Evolutionary conservation across 495 filamentous ascomycete species (phyloP), one percentile per base, ranked within the genome.

Genomic region (Penicillium psychrofluorescens): DNA sequence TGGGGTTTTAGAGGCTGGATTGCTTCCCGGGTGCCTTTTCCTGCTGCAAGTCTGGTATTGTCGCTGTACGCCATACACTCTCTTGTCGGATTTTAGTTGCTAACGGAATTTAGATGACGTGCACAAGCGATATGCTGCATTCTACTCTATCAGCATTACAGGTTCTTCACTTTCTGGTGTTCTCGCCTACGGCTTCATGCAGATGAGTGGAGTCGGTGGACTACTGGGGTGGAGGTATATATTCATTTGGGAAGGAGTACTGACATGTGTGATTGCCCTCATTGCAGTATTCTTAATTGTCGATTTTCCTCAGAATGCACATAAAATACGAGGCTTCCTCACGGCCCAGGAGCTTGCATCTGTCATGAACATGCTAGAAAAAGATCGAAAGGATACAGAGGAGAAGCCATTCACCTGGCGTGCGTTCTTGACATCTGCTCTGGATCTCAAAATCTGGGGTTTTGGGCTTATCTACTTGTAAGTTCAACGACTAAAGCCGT

Each of bases 151-250:
- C 15, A 74, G 76, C 14, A 71, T 60, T 35, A 51, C 77, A 6
- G 75, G 75, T 4, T 67, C 71, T 13, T 77, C 70, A 9, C 75
- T 78, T 54, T 59, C 65, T 0, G 76, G 77, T 47, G 75, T 56
- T 3, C 59, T 86, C 0, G 83, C 83, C 9, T 82, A 69, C 45
- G 78, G 74, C 1, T 55, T 79, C 34, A 72, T 71, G 62, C 64
- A 75, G 38, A 66, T 76, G 64, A 44, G 55, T 8, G 71, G 70
- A 2, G 40, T 63, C 2, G 54, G 48, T 11, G 61, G 61, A 1
- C 51, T 72, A 12, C 53, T 49, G 29, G 78, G 78, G 12, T 81
- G 78, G 78, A 53, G 69, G 39, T 77, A 72, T 69, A 74, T 76
- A 45, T 63, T 63, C 38, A 60, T 59, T 15, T 43, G 57, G 39